Conservation (phyloP, 805 yeast species). For the Ogataea dorogensis region DNA sequence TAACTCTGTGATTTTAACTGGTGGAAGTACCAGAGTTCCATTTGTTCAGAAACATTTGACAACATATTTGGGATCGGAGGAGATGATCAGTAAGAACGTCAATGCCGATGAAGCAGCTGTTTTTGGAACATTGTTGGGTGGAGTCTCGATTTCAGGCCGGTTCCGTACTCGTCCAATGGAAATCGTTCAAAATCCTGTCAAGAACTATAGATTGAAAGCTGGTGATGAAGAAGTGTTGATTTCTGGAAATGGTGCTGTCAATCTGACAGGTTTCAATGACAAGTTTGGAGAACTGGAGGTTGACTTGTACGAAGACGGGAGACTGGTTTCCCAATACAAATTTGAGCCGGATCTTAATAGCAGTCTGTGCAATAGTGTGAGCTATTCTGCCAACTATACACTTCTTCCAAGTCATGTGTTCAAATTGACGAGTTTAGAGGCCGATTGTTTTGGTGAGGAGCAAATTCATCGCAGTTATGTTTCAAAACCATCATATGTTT, state of each 20-base stretch:
- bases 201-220: slow-evolving; percentile 43
- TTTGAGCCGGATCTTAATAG: too few relatives aligned
- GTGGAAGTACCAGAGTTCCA: slow-evolving; percentile 92
- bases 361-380: slow-evolving; percentile 41
- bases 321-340: slow-evolving; percentile 11
- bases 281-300: slow-evolving; percentile 34
- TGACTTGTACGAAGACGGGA: slow-evolving; percentile 35
- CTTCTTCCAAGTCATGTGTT: slow-evolving; percentile 40
- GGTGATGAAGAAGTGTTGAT: slow-evolving; percentile 32
- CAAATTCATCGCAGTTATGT: slow-evolving; percentile 19
- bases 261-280: slow-evolving; percentile 34
- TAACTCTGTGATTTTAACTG: slow-evolving; percentile 71
- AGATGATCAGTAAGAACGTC: slow-evolving; percentile 68
- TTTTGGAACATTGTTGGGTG: slow-evolving; percentile 84
- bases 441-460: slow-evolving; percentile 25
- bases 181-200: slow-evolving; percentile 54
- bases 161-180: slow-evolving; percentile 62
- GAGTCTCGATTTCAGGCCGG: slow-evolving; percentile 67
- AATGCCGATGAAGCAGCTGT: slow-evolving; percentile 96
- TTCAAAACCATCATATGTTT: slow-evolving; percentile 34
- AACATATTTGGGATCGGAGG: slow-evolving; percentile 54
- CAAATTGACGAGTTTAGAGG: slow-evolving; percentile 42
- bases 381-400: slow-evolving; percentile 28
- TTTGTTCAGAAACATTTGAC: slow-evolving; percentile 65
- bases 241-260: slow-evolving; percentile 32